Percentiles rank a stretch among this genome's conserved stretches.
phyloP scores from a whole-genome alignment of 2,329 filamentous ascomycete species.

The Epichloe coenophiala region DNA sequence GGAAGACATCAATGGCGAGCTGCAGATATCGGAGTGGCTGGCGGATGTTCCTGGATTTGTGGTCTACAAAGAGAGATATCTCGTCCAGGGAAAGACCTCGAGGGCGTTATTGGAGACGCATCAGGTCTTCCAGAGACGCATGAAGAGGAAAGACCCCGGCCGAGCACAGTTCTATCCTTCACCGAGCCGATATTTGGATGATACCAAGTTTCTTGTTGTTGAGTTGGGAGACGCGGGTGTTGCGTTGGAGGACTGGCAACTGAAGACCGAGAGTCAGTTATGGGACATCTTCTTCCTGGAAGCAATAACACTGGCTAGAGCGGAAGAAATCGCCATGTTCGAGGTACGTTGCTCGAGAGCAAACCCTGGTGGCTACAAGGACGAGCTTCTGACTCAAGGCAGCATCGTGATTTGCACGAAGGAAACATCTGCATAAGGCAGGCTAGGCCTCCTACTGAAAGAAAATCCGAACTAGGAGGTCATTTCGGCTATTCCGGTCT shows the following conservation, averaged over 20 bases:
- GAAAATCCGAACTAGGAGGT: constrained; percentile 16
- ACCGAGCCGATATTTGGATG: constrained; percentile 43
- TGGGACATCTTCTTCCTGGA: constrained; percentile 53
- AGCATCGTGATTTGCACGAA: constrained; percentile 54
- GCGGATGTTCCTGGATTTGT: constrained; percentile 53
- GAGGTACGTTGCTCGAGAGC: constrained; percentile 30
- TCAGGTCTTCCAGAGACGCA: constrained; percentile 39
- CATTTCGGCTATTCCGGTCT: constrained; percentile 46
- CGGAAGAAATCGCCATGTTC: constrained; percentile 44
- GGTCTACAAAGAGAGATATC: constrained; percentile 50
- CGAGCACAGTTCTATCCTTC: constrained; percentile 49
- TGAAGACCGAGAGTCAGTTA: constrained; percentile 35
- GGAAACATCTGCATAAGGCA: constrained; percentile 48
- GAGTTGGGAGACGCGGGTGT: constrained; percentile 50
- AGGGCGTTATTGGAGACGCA: constrained; percentile 44
- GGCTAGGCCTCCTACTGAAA: constrained; percentile 20
- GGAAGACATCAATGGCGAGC: constrained; percentile 42
- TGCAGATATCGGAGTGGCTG: constrained; percentile 50
- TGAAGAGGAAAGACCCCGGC: constrained; percentile 41
- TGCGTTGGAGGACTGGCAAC: constrained; percentile 44
- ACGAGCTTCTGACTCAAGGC: constrained; percentile 5
- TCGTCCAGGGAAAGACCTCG: constrained; percentile 43
- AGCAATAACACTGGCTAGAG: constrained; percentile 44
- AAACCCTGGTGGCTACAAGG: not conserved
- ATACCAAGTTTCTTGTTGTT: constrained; percentile 45